A percentile compares a stretch with the other conserved stretches of the same genome.
phyloP scores from a whole-genome alignment of 441 rosid species.

The Iberis amara region DNA sequence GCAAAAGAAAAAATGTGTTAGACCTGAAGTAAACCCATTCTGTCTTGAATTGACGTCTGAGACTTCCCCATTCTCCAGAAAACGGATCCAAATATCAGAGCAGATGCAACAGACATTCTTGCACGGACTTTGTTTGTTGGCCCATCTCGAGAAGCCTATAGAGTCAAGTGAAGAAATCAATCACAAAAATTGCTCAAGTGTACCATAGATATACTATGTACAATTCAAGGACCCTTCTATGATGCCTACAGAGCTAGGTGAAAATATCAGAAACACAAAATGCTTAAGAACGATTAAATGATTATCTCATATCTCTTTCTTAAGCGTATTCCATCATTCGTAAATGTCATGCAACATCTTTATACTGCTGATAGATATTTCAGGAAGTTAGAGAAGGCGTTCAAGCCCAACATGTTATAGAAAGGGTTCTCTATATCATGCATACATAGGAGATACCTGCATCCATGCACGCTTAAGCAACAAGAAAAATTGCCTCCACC shows the following conservation, averaged over 20 bases:
- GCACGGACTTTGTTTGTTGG: conserved; percentile 95
- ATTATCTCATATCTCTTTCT: not conserved
- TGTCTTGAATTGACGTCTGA: conserved; percentile 89
- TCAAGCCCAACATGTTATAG: conserved; percentile 1
- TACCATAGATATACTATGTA: not conserved
- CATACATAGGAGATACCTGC: conserved; percentile 50
- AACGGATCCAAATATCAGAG: conserved; percentile 93
- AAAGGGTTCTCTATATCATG: conserved; percentile 16
- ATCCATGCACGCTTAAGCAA: conserved; percentile 91
- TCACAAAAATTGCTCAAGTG: conserved; percentile 17
- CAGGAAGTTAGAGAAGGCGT: not conserved
- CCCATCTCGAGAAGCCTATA: conserved; percentile 91
- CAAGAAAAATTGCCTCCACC: conserved; percentile 89
- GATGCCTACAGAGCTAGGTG: not conserved
- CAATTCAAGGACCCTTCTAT: conserved; percentile 9
- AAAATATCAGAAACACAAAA: conserved; percentile 6
- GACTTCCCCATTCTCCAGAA: conserved; percentile 96
- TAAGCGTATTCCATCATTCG: not conserved
- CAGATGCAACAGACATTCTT: conserved; percentile 94
- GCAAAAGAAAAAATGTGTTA: conserved; percentile 19
- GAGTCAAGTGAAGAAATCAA: conserved; percentile 25
- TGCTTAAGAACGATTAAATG: too few relatives aligned
- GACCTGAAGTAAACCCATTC: conserved; percentile 98
- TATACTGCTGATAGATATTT: not conserved
- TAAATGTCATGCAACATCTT: not conserved